Base-by-base conservation (phyloP, 768 basidiomycete species). In the Psilocybe cubensis region DNA sequence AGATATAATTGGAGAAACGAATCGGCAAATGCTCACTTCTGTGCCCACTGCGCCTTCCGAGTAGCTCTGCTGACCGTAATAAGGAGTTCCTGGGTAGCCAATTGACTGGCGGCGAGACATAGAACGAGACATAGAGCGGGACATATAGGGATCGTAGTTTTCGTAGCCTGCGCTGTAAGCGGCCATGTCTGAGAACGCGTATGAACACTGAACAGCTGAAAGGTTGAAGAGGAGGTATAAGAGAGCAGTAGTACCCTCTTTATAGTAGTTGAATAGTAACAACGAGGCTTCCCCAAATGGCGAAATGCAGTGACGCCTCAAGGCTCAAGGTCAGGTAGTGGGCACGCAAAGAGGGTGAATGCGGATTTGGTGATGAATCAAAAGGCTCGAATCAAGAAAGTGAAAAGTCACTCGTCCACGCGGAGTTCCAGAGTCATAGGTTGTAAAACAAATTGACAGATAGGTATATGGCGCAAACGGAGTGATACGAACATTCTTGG, bases 91-190 rank as follows among this genome's bases (percentile, higher is more conserved):
- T 18, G 69, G 67, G 61, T 77, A 77, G 28, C 68, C 72, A 57
- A 77, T 75, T 54, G 73, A 80, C 57, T 70, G 77, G 40, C 73
- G 72, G 45, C 76, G 75, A 12, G 66, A 67, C 54, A 69, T 48
- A 25, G 66, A 62, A 28, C 67, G 63, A 42, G 62, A 62, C 54
- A 69, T 48, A 25, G 66, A 62, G 28, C 67, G 63, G 38, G 62
- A 62, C 45, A 59, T 53, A 54, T 68, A 66, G 41, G 67, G 63
- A 45, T 66, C 67, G 42, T 69, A 69, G 23, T 60, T 57, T 42
- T 67, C 66, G 52, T 63, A 67, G 25, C 64, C 63, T 28, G 60
- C 28, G 54, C 60, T 61, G 59, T 69, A 69, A 20, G 68, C 58
- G 20, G 68, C 58, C 68, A 69, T 69, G 43, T 52, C 53, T 31